Evolutionary conservation across 768 basidiomycete species (phyloP), one percentile per base, ranked within the genome.

Genomic region (Leccinum truebloodii): DNA sequence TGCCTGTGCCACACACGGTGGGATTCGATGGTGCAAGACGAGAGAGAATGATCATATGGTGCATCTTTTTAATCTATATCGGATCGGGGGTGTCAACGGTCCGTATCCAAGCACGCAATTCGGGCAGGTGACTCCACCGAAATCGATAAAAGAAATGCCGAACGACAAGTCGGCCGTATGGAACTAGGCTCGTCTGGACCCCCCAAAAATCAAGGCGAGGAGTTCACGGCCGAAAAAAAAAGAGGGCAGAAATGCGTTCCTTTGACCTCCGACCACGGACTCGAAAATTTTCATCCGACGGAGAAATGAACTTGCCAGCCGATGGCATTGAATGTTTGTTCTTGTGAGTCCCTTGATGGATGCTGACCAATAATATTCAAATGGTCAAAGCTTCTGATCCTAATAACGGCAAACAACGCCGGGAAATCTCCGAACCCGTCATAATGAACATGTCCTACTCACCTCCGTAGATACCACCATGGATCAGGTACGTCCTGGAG

Each of bases 21-120:
- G 59, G 59, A 73, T 57, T 62, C 52, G 58, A 60, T 18, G 26
- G 39, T 18, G 39, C 55, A 60, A 26, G 57, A 49, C 60, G 54
- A 54, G 50, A 53, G 51, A 63, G 48, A 20, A 35, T 46, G 62
- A 59, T 57, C 57, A 66, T 63, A 56, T 52, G 59, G 32, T 34
- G 52, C 64, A 68, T 65, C 30, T 63, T 67, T 61, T 63, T 52
- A 52, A 69, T 64, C 61, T 60, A 66, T 63, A 73, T 70, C 57
- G 52, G 64, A 70, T 65, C 64, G 53, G 52, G 71, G 67, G 72
- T 75, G 72, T 37, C 72, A 73, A 66, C 56, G 69, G 73, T 75
- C 73, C 68, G 50, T 24, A 50, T 41, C 35, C 13, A 28, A 41
- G 52, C 59, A 60, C 58, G 58, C 57, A 61, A 66, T 58, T 52